Base-by-base conservation (phyloP, 768 basidiomycete species). In the Polyporus arcularius region DNA sequence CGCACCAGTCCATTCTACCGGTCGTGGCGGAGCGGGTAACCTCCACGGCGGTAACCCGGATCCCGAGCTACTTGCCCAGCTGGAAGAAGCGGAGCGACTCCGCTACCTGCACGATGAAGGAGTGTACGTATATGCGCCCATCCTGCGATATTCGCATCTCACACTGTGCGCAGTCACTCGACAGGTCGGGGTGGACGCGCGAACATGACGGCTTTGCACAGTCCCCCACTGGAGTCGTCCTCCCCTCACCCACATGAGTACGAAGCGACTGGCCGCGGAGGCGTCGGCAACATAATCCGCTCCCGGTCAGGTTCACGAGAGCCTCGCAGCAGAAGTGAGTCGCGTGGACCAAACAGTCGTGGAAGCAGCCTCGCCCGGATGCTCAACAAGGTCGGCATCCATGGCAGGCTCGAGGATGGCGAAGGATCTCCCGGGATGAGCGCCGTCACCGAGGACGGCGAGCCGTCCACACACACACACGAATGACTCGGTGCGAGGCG, bases 141-240 rank as follows among this genome's bases (percentile, higher is more conserved):
- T 48, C 46, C 12, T 4, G 12, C 21, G 3, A 1, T 30, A 18
- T 18, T 26, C 46, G 14, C 10, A 4, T 28, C 46, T 48, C 21
- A 48, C 46, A 14, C 28, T 21, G 21, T 21, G 26, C 16, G 14
- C 55, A 86, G 85, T 14, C 86, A 89, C 69, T 88, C 87, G 4
- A 84, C 82, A 0, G 88, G 88, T 47, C 84, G 89, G 52, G 88
- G 89, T 39, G 88, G 89, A n/a, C 62, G 71, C 6, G 89, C 85
- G 3, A 90, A 90, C 63, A 67, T 89, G 21, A 82, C 80, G 5
- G 12, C 55, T 18, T 55, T 65, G 40, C 64, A 60, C 51, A 51
- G 57, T 48, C 75, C 73, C 11, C 54, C 60, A 15, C 54, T 51
- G 10, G 73, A 73, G 12, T 48, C 56, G 30, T 18, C 46, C 15